Evolutionary conservation across 2,329 filamentous ascomycete genomes (phyloP), one percentile per base, ranked within the genome.

Genomic region (Fusarium heterosporum): DNA sequence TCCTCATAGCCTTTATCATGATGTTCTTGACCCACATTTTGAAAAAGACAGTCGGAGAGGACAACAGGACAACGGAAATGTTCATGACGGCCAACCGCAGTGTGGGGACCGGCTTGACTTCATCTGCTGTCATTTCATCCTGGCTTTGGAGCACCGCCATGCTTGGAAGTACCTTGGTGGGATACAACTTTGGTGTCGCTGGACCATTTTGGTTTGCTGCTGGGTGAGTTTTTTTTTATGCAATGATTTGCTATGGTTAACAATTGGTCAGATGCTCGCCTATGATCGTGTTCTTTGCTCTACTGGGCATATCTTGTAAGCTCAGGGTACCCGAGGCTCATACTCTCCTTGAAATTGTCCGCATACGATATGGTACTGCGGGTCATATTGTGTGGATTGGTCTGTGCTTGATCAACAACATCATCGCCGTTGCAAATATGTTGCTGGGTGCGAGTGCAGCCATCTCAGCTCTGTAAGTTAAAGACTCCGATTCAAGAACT

Each of bases 141-240:
- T 86, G 84, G 84, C 78, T 85, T 3, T 85, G 83, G 82, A 83
- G 81, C 22, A 86, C 83, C 0, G 82, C 84, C 0, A 79, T 86
- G 64, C 74, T 86, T 1, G 83, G 83, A 1, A 82, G 82, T 11
- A 79, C 79, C 0, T 76, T 85, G 4, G 82, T 86, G 1, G 84
- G 84, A 1, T 86, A 87, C 64, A 79, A 80, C 48, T 85, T 84
- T 67, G 85, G 85, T 1, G 76, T 87, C 3, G 81, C 84, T 2
- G 84, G 84, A 0, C 84, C 84, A 0, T 86, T 87, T 54, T 87
- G 84, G 85, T 87, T 84, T 59, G 84, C 84, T 4, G 84, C 84
- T 43, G 85, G 84, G 74, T 76, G 56, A 32, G 62, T 38, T 1
- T 0, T 3, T 0, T 1, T 2, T 1, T 13, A 8, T 6, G 1